These are phyloP conservation scores for Diplocarpon rosae DNA, from an alignment of 2,329 filamentous ascomycete genomes.

Conservation along the genomic window DNA sequence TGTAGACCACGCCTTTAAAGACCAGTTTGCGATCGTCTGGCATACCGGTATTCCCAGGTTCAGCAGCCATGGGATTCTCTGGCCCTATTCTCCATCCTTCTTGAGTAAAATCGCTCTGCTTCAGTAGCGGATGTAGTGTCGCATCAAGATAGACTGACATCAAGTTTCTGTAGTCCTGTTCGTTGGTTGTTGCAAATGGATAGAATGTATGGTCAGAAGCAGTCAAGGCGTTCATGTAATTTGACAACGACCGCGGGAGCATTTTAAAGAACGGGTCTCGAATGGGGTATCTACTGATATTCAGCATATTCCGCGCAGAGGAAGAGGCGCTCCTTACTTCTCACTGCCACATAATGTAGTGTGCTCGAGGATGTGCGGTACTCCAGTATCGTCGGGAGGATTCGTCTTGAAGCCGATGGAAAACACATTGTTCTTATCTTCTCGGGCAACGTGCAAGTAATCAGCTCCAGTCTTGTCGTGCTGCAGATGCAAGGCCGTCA, in stretches of 20 bases:
- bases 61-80: constrained; percentile 58
- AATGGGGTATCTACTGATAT: constrained; percentile 68
- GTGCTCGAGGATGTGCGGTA: constrained; percentile 96
- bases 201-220: constrained; percentile 95
- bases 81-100: constrained; percentile 96
- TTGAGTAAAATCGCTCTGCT: constrained; percentile 85
- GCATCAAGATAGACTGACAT: constrained; percentile 96
- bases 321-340: constrained; percentile 46
- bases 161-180: constrained; percentile 89
- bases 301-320: constrained; percentile 23
- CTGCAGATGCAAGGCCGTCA: constrained; percentile 80
- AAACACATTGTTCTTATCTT: constrained; percentile 99
- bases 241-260: constrained; percentile 93
- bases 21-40: constrained; percentile 57
- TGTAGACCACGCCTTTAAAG: constrained; percentile 97
- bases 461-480: constrained; percentile 95
- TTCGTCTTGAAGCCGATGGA: constrained; percentile 99
- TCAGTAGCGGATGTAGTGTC: constrained; percentile 79
- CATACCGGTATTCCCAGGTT: constrained; percentile 32
- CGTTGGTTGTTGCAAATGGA: constrained; percentile 93
- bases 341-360: constrained; percentile 92
- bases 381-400: constrained; percentile 87
- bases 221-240: constrained; percentile 99
- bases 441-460: constrained; percentile 86
- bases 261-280: constrained; percentile 99